Evolutionary conservation across 768 basidiomycete species (phyloP).

Genomic region (Xerocomus spinulosus): DNA sequence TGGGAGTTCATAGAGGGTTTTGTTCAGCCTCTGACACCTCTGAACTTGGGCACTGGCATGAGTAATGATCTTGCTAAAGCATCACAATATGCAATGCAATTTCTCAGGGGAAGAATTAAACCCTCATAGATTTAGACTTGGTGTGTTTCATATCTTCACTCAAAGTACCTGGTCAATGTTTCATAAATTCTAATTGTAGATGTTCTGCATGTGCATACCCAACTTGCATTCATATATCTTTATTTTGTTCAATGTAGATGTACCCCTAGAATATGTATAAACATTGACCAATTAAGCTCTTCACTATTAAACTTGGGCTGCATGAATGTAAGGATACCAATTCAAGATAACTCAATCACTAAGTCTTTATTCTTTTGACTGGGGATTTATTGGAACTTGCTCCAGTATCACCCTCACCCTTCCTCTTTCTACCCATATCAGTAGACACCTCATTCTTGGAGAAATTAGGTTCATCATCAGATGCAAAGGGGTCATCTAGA

Average conservation of each 20-base stretch:
- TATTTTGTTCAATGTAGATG: no score
- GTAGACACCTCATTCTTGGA: slow-evolving; percentile 15
- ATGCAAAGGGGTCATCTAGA: slow-evolving; percentile 49
- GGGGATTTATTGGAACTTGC: slow-evolving; percentile 25
- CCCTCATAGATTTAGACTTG: no score
- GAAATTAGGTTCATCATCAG: slow-evolving; percentile 37
- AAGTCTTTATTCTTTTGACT: slow-evolving; percentile 37
- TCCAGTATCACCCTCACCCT: slow-evolving; percentile 28
- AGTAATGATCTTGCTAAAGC: neutral
- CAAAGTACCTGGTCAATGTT: no score
- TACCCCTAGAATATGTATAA: no score
- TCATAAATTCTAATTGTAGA: no score
- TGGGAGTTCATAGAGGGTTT: slow-evolving; percentile 13
- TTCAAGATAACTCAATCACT: neutral
- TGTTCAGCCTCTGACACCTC: slow-evolving; percentile 17
- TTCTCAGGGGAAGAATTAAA: slow-evolving; percentile 8
- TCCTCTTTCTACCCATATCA: slow-evolving; percentile 7
- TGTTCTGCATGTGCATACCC: no score
- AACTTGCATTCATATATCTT: no score
- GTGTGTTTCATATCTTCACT: no score
- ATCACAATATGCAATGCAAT: slow-evolving; percentile 7
- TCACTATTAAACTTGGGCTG: no score
- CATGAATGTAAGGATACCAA: neutral
- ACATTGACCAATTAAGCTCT: no score
- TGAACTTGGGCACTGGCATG: neutral